Conservation (phyloP, 805 yeast genomes). For the Candida easanensis region DNA sequence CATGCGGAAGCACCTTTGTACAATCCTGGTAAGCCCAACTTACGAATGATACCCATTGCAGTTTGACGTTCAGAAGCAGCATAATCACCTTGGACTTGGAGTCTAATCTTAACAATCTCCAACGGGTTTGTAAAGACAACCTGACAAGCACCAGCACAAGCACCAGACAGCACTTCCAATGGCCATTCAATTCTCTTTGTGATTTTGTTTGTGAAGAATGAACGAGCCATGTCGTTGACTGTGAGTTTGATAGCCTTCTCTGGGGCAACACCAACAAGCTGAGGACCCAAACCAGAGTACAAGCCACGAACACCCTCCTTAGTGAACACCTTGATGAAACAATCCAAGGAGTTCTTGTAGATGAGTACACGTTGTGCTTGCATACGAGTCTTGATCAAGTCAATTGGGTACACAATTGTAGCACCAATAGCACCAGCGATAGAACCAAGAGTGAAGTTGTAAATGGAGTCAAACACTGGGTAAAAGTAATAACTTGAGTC, state of each 20-base stretch:
- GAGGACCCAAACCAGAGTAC: constrained; percentile 92
- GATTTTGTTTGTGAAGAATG: constrained; percentile 54
- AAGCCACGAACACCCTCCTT: constrained; percentile 83
- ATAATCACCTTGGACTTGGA: constrained; percentile 87
- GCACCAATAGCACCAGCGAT: constrained; percentile 98
- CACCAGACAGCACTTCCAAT: constrained; percentile 85
- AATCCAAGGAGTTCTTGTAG: constrained; percentile 81
- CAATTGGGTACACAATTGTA: constrained; percentile 96
- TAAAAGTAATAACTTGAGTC: constrained; percentile 39
- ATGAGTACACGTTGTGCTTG: constrained; percentile 83
- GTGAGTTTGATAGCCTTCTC: constrained; percentile 97
- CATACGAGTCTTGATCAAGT: constrained; percentile 93
- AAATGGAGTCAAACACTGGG: constrained; percentile 80
- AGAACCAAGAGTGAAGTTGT: constrained; percentile 87
- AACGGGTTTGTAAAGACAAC: constrained; percentile 94
- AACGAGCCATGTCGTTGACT: constrained; percentile 85
- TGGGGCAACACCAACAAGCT: constrained; percentile 95
- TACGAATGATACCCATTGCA: constrained; percentile 71
- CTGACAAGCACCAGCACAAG: constrained; percentile 94
- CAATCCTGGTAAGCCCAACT: constrained; percentile 79
- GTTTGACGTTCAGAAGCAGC: constrained; percentile 30
- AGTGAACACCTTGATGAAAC: constrained; percentile 71
- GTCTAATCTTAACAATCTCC: constrained; percentile 91
- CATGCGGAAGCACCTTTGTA: constrained; percentile 93
- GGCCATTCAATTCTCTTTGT: constrained; percentile 47